These are phyloP conservation scores for Aureococcus anophagefferens DNA, from an alignment of 108 stramenopile genomes.

Conservation along the genomic window DNA sequence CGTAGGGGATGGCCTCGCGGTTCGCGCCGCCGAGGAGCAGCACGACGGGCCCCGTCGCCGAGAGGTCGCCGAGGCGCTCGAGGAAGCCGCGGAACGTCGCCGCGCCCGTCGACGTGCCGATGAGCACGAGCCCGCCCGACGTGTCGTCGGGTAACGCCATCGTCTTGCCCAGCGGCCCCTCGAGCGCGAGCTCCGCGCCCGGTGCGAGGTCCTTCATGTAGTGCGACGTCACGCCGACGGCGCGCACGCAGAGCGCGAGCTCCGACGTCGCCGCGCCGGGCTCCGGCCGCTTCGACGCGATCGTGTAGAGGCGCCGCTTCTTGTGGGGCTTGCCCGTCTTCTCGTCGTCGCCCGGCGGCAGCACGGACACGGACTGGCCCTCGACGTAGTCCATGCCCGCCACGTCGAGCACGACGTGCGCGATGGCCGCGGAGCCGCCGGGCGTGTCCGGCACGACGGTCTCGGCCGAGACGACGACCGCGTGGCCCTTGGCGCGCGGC, in stretches of 20 bases:
- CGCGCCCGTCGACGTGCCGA: too few relatives aligned
- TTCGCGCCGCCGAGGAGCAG: too few relatives aligned
- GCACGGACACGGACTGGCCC: slow-evolving; percentile 62
- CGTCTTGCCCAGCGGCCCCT: slow-evolving; percentile 74
- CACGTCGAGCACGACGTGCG: slow-evolving; percentile 57
- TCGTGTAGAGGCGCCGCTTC: slow-evolving; percentile 62
- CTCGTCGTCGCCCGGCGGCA: slow-evolving; percentile 56
- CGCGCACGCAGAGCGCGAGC: slow-evolving; percentile 68
- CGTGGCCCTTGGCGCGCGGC: too few relatives aligned
- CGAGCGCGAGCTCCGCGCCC: slow-evolving; percentile 53
- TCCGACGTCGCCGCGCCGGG: slow-evolving; percentile 61
- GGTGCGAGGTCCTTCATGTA: slow-evolving; percentile 53
- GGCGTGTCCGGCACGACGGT: background rate
- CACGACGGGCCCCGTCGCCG: too few relatives aligned
- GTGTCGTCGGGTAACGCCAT: slow-evolving; percentile 72
- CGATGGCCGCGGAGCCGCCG: slow-evolving; percentile 73
- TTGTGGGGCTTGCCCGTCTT: slow-evolving; percentile 52
- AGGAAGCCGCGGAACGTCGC: too few relatives aligned
- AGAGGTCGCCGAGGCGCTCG: too few relatives aligned
- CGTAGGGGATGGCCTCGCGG: too few relatives aligned
- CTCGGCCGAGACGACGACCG: too few relatives aligned
- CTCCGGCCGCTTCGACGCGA: slow-evolving; percentile 72
- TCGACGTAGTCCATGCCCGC: slow-evolving; percentile 71
- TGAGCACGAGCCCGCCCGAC: slow-evolving; percentile 63
- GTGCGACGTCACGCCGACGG: slow-evolving; percentile 66